Evolutionary conservation across 2,329 filamentous ascomycete genomes (phyloP).

Genomic region (Aurifilum marmelostoma): DNA sequence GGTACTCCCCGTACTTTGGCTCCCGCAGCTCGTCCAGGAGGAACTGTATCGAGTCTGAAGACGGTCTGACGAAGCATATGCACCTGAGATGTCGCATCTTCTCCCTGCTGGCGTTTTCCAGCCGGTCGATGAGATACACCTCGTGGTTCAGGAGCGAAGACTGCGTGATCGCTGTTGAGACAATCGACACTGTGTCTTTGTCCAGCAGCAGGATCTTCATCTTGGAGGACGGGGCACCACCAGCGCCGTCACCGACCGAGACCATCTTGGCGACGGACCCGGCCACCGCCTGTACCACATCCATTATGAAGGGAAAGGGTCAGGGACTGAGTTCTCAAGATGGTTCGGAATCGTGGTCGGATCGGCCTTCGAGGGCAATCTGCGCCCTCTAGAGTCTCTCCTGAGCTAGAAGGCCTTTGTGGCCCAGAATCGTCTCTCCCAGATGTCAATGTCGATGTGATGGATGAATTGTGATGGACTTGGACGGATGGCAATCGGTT

Average conservation of each 20-base stretch:
- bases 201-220: conserved; percentile 98
- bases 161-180: conserved; percentile 94
- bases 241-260: conserved; percentile 73
- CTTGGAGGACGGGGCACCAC: conserved; percentile 74
- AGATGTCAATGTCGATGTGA: background rate
- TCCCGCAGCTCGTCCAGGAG: conserved; percentile 95
- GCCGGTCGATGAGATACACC: conserved; percentile 94
- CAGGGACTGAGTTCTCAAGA: background rate
- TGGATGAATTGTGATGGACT: background rate
- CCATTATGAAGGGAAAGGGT: conserved; percentile 63
- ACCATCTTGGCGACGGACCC: conserved; percentile 98
- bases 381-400: background rate
- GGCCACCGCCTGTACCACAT: conserved; percentile 88
- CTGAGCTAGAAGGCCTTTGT: background rate
- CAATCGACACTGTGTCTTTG: conserved; percentile 88
- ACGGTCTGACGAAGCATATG: conserved; percentile 89
- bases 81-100: conserved; percentile 98
- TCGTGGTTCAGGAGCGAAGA: conserved; percentile 94
- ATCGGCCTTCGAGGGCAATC: background rate
- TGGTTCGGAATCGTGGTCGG: no score
- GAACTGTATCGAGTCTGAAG: conserved; percentile 87
- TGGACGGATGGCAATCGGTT: conserved; percentile 21
- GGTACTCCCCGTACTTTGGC: conserved; percentile 96
- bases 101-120: conserved; percentile 87
- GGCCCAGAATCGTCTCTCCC: background rate